phyloP scores from a whole-genome alignment of 2,329 filamentous ascomycete species.

The Neospermospora avenae region DNA sequence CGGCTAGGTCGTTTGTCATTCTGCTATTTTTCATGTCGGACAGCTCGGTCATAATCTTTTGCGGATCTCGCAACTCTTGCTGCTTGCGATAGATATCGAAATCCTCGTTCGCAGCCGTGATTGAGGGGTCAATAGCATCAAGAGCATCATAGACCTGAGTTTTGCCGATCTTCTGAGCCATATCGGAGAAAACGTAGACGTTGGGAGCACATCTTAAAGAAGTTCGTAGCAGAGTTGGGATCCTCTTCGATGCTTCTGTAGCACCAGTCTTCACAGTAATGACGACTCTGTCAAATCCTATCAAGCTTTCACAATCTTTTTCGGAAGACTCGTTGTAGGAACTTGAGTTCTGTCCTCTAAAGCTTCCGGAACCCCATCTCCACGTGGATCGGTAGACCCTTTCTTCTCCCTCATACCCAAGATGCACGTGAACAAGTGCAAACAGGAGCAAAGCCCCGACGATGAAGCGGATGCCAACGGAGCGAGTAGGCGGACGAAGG shows the following conservation, averaged over 20 bases:
- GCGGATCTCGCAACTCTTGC: conserved; percentile 42
- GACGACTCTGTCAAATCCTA: conserved; percentile 9
- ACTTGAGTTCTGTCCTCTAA: background rate
- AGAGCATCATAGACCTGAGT: conserved; percentile 45
- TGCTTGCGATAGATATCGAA: conserved; percentile 45
- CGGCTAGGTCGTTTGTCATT: conserved; percentile 36
- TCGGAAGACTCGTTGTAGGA: background rate
- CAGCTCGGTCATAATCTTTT: conserved; percentile 43
- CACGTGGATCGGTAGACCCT: background rate
- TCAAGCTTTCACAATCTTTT: conserved; percentile 1
- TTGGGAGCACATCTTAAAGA: conserved; percentile 46
- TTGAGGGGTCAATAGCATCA: conserved; percentile 39
- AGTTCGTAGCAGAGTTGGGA: conserved; percentile 54
- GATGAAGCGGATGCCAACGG: background rate
- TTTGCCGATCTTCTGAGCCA: conserved; percentile 47
- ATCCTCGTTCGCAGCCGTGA: conserved; percentile 42
- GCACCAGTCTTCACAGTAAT: conserved; percentile 56
- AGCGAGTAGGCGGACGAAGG: conserved; percentile 1
- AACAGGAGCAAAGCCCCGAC: background rate
- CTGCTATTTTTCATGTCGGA: conserved; percentile 21
- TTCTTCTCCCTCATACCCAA: background rate
- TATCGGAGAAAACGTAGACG: conserved; percentile 56
- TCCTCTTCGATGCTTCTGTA: conserved; percentile 48
- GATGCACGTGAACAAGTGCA: background rate
- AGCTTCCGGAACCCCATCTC: background rate